Percentiles rank a stretch among this genome's conserved stretches.
Conservation (phyloP, 768 basidiomycete genomes). For the Lyophyllum decastes region DNA sequence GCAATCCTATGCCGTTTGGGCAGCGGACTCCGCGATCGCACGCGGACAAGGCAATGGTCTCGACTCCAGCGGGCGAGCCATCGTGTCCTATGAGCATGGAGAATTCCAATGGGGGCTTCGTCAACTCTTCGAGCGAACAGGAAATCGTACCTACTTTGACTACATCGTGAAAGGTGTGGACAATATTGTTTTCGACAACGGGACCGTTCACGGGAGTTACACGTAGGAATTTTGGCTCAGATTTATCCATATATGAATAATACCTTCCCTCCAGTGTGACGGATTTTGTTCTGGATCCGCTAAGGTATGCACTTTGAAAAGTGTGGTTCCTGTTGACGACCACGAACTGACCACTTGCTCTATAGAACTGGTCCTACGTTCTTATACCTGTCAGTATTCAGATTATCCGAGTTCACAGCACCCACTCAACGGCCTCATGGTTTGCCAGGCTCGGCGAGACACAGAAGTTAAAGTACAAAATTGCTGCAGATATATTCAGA, state of each 20-base stretch:
- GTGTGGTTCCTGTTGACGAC: background rate
- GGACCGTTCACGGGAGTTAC: constrained; percentile 42
- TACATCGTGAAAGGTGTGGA: constrained; percentile 40
- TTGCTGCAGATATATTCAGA: constrained; percentile 39
- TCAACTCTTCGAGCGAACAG: constrained; percentile 37
- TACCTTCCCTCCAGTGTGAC: constrained; percentile 24
- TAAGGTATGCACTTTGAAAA: constrained; percentile 26
- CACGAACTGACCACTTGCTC: background rate
- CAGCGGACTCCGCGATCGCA: constrained; percentile 45
- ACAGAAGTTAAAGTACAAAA: constrained; percentile 38
- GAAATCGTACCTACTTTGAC: constrained; percentile 41
- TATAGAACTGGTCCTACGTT: constrained; percentile 40
- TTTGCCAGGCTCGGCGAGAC: constrained; percentile 33
- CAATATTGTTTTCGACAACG: constrained; percentile 41
- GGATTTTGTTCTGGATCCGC: constrained; percentile 35
- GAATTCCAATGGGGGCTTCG: constrained; percentile 41
- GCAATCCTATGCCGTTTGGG: constrained; percentile 44
- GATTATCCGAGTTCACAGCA: background rate
- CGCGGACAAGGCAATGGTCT: constrained; percentile 47
- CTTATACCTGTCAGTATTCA: constrained; percentile 33
- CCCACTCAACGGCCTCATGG: background rate
- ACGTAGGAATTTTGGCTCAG: constrained; percentile 25
- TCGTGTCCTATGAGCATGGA: constrained; percentile 43
- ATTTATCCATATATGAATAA: background rate
- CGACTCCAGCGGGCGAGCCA: constrained; percentile 28